These are phyloP conservation scores for Helotiales sp. DNA, from an alignment of 2,329 filamentous ascomycete species.

Conservation along the genomic window DNA sequence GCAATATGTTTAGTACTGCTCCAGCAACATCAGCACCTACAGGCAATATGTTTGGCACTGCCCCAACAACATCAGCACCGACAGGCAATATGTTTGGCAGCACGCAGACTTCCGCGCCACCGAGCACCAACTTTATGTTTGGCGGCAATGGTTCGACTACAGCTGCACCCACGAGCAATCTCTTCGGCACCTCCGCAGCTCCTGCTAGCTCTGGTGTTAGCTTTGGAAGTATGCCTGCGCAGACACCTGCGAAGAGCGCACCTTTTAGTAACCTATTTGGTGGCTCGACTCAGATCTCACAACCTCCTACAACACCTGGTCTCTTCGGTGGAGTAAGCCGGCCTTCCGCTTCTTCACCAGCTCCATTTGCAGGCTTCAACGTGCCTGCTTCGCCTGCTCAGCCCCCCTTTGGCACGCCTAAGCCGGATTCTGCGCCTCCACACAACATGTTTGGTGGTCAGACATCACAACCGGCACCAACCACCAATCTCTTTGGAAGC, in stretches of 20 bases:
- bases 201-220: not conserved
- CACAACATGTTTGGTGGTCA: not conserved
- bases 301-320: not conserved
- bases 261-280: not conserved
- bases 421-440: not conserved
- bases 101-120: not conserved
- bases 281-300: not conserved
- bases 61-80: not conserved
- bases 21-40: not conserved
- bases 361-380: not conserved
- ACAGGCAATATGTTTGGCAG: not conserved
- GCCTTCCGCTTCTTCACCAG: not conserved
- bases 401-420: not conserved
- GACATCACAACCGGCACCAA: not conserved
- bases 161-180: slow-evolving; percentile 1
- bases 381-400: not conserved
- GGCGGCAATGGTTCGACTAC: not conserved
- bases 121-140: slow-evolving; percentile 3
- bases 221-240: not conserved
- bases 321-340: not conserved
- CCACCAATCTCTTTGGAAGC: slow-evolving; percentile 15
- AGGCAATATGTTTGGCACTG: not conserved
- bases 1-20: slow-evolving; percentile 4
- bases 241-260: not conserved
- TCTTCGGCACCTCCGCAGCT: slow-evolving; percentile 1